Conservation (phyloP, 441 rosid genomes). For the Pelargonium fulgidum region DNA sequence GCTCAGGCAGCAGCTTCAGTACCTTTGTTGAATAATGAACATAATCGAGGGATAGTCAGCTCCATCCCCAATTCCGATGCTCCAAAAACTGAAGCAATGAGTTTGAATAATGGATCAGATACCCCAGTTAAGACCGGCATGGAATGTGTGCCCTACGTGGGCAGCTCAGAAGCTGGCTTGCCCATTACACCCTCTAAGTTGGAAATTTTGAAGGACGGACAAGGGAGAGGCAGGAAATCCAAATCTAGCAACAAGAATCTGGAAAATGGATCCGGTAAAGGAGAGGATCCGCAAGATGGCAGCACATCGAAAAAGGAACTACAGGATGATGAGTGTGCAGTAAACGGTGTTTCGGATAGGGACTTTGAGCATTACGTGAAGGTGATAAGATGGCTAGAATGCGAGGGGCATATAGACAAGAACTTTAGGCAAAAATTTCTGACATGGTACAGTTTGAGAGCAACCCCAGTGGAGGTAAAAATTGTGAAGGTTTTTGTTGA, state of each 20-base stretch:
- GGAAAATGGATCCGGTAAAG: constrained; percentile 36
- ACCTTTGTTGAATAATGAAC: constrained; percentile 34
- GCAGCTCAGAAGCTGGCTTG: constrained; percentile 43
- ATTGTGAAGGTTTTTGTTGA: constrained; percentile 75
- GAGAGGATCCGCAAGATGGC: constrained; percentile 49
- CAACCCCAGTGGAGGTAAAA: constrained; percentile 63
- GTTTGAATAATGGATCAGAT: constrained; percentile 37
- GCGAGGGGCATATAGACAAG: constrained; percentile 79
- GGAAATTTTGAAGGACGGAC: constrained; percentile 48
- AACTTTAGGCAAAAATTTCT: constrained; percentile 86
- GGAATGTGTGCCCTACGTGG: constrained; percentile 38
- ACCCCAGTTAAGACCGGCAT: constrained; percentile 33
- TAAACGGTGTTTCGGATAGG: constrained; percentile 39
- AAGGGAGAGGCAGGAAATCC: constrained; percentile 40
- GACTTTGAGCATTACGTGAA: constrained; percentile 75
- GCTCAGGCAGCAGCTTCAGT: constrained; percentile 23
- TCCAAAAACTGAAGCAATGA: constrained; percentile 32
- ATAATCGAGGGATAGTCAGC: constrained; percentile 20
- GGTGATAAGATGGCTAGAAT: constrained; percentile 68
- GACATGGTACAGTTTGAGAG: constrained; percentile 92
- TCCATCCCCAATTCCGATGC: constrained; percentile 27
- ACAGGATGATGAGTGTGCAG: constrained; percentile 40
- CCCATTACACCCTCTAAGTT: constrained; percentile 76
- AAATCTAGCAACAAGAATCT: constrained; percentile 46
- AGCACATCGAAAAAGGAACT: constrained; percentile 41